These are phyloP conservation scores for Parachaetomium inaequale DNA, from an alignment of 495 filamentous ascomycete species.

Conservation along the genomic window DNA sequence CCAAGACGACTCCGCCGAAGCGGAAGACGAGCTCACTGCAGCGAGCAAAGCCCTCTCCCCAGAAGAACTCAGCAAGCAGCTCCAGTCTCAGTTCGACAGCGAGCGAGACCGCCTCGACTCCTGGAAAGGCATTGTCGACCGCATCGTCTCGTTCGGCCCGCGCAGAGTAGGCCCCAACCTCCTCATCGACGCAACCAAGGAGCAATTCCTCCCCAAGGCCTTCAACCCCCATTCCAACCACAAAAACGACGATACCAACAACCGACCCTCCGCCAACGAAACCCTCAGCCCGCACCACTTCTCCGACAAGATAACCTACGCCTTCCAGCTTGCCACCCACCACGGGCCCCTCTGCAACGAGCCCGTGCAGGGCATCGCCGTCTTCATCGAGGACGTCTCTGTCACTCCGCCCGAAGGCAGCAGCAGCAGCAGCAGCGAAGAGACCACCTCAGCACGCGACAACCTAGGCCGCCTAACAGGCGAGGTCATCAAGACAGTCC, in stretches of 20 bases:
- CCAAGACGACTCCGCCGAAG: slow-evolving; percentile 34
- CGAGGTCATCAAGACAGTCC: slow-evolving; percentile 83
- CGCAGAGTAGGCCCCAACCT: slow-evolving; percentile 82
- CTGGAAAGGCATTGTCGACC: slow-evolving; percentile 74
- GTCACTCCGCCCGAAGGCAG: slow-evolving; percentile 37
- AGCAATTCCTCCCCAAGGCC: slow-evolving; percentile 70
- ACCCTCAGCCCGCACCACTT: slow-evolving; percentile 68
- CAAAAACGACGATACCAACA: slow-evolving; percentile 39
- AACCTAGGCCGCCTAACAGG: slow-evolving; percentile 78
- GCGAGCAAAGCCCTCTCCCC: slow-evolving; percentile 57
- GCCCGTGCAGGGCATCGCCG: slow-evolving; percentile 87
- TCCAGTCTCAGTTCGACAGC: slow-evolving; percentile 62
- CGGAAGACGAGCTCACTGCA: slow-evolving; percentile 47
- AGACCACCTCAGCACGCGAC: slow-evolving; percentile 58
- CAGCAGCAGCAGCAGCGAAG: slow-evolving; percentile 42
- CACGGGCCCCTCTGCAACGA: slow-evolving; percentile 92
- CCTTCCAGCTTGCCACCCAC: slow-evolving; percentile 87
- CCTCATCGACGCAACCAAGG: slow-evolving; percentile 76
- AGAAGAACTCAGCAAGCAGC: slow-evolving; percentile 69
- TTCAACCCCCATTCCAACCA: slow-evolving; percentile 45
- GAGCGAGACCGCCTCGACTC: slow-evolving; percentile 60
- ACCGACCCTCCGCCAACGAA: slow-evolving; percentile 40
- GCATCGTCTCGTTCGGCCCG: slow-evolving; percentile 87
- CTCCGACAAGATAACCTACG: slow-evolving; percentile 84
- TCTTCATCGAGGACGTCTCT: slow-evolving; percentile 79